Evolutionary conservation across 305 asterid species (phyloP).

Genomic region (Vinca major): DNA sequence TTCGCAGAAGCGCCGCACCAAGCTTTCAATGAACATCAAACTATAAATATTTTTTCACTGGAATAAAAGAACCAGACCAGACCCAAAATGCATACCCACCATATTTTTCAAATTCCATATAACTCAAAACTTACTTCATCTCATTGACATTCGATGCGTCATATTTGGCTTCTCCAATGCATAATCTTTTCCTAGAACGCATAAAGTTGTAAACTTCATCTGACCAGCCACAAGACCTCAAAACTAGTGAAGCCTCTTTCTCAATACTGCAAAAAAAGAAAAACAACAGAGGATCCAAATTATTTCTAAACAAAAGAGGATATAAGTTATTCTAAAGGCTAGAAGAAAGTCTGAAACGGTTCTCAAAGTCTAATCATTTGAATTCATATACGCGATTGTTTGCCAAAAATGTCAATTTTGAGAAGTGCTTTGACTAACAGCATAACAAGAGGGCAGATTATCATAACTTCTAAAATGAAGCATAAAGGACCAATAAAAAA

Average conservation of each 20-base stretch:
- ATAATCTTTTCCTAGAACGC: slow-evolving; percentile 52
- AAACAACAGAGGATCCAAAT: background rate
- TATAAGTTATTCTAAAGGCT: background rate
- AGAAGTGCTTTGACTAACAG: background rate
- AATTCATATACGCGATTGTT: background rate
- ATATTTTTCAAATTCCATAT: background rate
- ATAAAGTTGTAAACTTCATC: slow-evolving; percentile 62
- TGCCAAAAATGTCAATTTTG: background rate
- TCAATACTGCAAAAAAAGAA: slow-evolving; percentile 46
- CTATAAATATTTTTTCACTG: background rate
- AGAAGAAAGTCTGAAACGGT: background rate
- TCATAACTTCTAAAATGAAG: background rate
- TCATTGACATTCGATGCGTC: slow-evolving; percentile 23
- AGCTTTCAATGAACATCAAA: too few species aligned
- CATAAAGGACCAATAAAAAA: background rate
- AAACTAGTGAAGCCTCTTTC: slow-evolving; percentile 57
- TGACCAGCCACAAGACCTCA: slow-evolving; percentile 76
- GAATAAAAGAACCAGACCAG: background rate
- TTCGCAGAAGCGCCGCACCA: too few species aligned
- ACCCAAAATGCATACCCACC: background rate
- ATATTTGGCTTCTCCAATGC: slow-evolving; percentile 24
- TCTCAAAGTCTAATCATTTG: background rate
- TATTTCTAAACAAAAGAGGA: background rate
- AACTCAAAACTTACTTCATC: slow-evolving; percentile 45
- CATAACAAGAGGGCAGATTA: background rate